Percentiles rank a stretch among this genome's conserved stretches.
Conservation (phyloP, 1,139 yeast species). For the Candida labiduridarum region DNA sequence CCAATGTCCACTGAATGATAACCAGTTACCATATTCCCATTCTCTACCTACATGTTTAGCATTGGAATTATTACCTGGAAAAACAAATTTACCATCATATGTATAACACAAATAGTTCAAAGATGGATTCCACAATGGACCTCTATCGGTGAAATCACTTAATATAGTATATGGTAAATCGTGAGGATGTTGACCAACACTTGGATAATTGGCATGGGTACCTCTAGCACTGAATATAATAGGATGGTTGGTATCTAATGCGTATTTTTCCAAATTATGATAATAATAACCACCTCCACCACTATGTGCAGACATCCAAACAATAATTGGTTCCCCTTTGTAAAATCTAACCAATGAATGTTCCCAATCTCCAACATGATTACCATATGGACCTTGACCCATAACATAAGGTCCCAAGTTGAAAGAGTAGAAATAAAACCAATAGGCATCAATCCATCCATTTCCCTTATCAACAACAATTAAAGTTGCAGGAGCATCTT, state of each 20-base stretch:
- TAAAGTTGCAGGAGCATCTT: conserved; percentile 77
- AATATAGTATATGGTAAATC: conserved; percentile 90
- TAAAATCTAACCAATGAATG: conserved; percentile 86
- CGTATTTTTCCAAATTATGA: conserved; percentile 71
- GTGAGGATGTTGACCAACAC: conserved; percentile 96
- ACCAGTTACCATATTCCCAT: conserved; percentile 72
- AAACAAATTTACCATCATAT: conserved; percentile 58
- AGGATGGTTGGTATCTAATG: conserved; percentile 54
- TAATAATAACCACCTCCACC: conserved; percentile 92
- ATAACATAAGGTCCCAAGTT: conserved; percentile 95
- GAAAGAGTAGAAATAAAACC: conserved; percentile 96
- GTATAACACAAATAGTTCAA: conserved; percentile 80
- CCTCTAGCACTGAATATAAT: conserved; percentile 90
- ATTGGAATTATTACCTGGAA: conserved; percentile 42
- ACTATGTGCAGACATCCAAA: conserved; percentile 99
- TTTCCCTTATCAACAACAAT: conserved; percentile 90
- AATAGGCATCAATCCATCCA: conserved; percentile 90
- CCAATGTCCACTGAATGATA: conserved; percentile 82
- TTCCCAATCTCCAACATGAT: conserved; percentile 98
- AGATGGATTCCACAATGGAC: conserved; percentile 93
- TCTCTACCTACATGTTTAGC: conserved; percentile 58
- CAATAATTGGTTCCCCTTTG: conserved; percentile 77
- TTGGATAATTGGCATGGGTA: conserved; percentile 94
- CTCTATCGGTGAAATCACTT: conserved; percentile 92
- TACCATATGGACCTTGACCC: conserved; percentile 97